These are phyloP conservation scores for Tetrapyrgos nigripes DNA, from an alignment of 1,284 basidiomycete species.

Conservation along the genomic window DNA sequence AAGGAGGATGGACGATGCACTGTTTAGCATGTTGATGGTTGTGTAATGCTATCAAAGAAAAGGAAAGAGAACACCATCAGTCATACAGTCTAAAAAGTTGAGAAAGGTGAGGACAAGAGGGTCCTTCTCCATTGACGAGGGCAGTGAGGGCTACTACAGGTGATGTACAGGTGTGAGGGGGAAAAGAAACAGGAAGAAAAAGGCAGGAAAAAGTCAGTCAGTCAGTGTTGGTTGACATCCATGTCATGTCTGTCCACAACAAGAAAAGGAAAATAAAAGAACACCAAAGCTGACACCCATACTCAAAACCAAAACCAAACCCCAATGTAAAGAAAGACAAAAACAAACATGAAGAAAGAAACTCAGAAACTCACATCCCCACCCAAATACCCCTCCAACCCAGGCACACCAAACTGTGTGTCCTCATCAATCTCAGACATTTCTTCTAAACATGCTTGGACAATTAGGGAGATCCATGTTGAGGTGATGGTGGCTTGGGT, in stretches of 20 bases:
- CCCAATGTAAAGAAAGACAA: slow-evolving; percentile 1
- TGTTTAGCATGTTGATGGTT: no score
- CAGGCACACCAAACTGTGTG: slow-evolving; percentile 41
- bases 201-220: slow-evolving; percentile 9
- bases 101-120: slow-evolving; percentile 34
- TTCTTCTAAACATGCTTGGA: slow-evolving; percentile 76
- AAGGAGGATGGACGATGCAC: no score
- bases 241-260: no score
- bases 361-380: slow-evolving; percentile 64
- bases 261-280: background rate
- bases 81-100: background rate
- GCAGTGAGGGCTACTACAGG: slow-evolving; percentile 69
- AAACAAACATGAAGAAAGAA: slow-evolving; percentile 2
- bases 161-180: background rate
- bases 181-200: no score
- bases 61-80: background rate
- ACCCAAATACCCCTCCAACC: slow-evolving; percentile 68
- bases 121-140: slow-evolving; percentile 65
- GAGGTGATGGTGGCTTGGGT: background rate
- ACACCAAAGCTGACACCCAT: slow-evolving; percentile 8
- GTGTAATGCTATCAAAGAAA: slow-evolving; percentile 63
- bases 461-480: slow-evolving; percentile 67
- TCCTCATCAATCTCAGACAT: slow-evolving; percentile 78
- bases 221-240: no score
- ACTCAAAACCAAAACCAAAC: no score